Evolutionary conservation across 768 basidiomycete species (phyloP), one percentile per base, ranked within the genome.

Genomic region (Boletus subparvulus): DNA sequence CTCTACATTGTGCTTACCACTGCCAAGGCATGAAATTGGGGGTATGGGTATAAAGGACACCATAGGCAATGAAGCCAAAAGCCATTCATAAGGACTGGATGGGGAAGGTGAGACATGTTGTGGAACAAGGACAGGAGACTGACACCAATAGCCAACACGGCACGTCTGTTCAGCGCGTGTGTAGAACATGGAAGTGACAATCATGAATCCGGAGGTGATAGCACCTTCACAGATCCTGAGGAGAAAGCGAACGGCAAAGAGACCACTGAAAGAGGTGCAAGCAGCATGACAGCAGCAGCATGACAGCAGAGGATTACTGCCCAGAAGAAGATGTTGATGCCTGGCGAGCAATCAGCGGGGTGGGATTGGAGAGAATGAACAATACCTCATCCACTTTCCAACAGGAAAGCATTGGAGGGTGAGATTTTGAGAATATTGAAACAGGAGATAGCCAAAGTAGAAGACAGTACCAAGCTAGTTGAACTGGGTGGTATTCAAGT

Each of bases 351-450:
- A 43, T 65, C 11, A 63, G 61, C 51, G 42, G 36, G 45, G 21
- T 0, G 30, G 36, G 35, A 33, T 2, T 1, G 54, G 24, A 26
- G 4, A 28, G 42, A 50, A 24, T 0, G 59, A 28, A 21, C 16
- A 61, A 40, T 60, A 87, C 87, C 87, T 89, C 83, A 91, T 90
- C 89, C 89, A 90, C 75, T 89, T 90, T 45, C 84, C 89, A 43
- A 91, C 85, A 6, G 87, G 88, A 50, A 88, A 81, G 51, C 78
- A 80, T 64, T 91, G 89, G 26, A 91, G 76, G 6, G 88, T 89
- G 52, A 90, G 74, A 62, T 88, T 90, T 71, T 91, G 88, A 2
- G 89, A 88, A 65, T 87, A 90, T 75, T 90, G 69, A 49, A 76
- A 74, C 58, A 61, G 9, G 41, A 90, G 76, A 64, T 86, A 90